These are phyloP conservation scores for Neurospora crassa DNA, from an alignment of 2,329 filamentous ascomycete species.

Conservation along the genomic window DNA sequence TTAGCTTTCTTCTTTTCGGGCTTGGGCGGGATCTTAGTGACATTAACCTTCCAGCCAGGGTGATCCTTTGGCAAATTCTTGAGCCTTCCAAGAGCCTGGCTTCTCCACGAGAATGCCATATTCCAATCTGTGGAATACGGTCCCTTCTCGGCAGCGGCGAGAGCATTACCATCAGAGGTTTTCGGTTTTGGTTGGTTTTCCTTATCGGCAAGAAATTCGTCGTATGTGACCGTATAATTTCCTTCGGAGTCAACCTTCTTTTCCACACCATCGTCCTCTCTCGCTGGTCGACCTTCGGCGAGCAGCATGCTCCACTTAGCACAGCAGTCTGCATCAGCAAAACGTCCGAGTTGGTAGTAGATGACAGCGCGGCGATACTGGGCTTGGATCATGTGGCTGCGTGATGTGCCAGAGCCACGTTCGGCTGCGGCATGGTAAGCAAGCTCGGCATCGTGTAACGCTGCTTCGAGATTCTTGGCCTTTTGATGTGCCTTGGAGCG, in stretches of 20 bases:
- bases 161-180: background rate
- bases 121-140: conserved; percentile 22
- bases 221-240: conserved; percentile 33
- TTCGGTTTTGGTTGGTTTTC: conserved; percentile 14
- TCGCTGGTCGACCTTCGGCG: conserved; percentile 27
- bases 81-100: conserved; percentile 37
- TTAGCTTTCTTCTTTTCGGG: conserved; percentile 20
- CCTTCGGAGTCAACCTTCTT: conserved; percentile 34
- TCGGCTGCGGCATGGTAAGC: conserved; percentile 53
- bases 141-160: conserved; percentile 1
- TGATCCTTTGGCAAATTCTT: conserved; percentile 34
- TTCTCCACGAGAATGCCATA: conserved; percentile 35
- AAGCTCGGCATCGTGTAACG: conserved; percentile 60
- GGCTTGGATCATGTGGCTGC: conserved; percentile 67
- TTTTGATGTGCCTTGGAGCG: conserved; percentile 72
- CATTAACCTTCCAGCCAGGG: conserved; percentile 35
- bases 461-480: conserved; percentile 47
- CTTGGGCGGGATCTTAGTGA: conserved; percentile 24
- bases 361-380: conserved; percentile 73
- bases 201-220: conserved; percentile 21
- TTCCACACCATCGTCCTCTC: conserved; percentile 28
- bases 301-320: conserved; percentile 48
- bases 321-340: conserved; percentile 66
- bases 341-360: conserved; percentile 58
- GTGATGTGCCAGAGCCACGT: conserved; percentile 48